Base-by-base conservation (phyloP, 2,329 filamentous ascomycete species). In the Penicillium decumbens region DNA sequence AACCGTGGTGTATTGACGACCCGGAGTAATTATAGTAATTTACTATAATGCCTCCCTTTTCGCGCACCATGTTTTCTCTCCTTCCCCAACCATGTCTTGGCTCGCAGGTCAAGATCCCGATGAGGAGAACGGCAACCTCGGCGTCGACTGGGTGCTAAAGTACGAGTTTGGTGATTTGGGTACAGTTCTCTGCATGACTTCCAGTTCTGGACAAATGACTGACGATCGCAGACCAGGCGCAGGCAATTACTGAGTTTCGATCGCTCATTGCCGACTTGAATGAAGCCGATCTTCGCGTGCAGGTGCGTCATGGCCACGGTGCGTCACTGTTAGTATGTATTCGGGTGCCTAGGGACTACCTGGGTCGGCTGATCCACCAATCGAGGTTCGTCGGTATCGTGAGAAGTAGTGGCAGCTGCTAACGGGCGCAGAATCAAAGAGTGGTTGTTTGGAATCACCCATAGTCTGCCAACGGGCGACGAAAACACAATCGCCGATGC, bases 361-460 rank as follows among this genome's bases (percentile, higher is more conserved):
- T 98, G 51, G 81, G 81, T 51, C 83, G 84, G 56, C 88, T 95
- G 63, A 81, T 95, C 43, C 95, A 95, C 70, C 83, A 89, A 57
- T 88, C 88, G 48, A 83, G 83, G 83, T 83, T 46, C n/a, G 6
- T 35, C n/a, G 12, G 15, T 30, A 5, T 8, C 5, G 8, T 3
- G 15, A 1, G 4, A 15, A 1, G 4, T 32, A 23, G n/a, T 23
- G 5, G 23, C 35, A 9, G 1, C 43, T 55, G 56, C 15, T n/a
- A 5, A 49, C 9, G 3, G 3, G 9, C 6, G 6, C 50, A 87
- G 93, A 56, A 84, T 96, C 15, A 88, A 90, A 66, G 93, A 97
- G 72, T 98, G 91, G 89, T 82, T 97, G 29, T 87, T 93, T 66
- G 90, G 91, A 45, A 86, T 96, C 47, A 85, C 89, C 55, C 80